These are phyloP conservation scores for Physaria fendleri DNA, from an alignment of 345 rosid genomes.

Conservation along the genomic window DNA sequence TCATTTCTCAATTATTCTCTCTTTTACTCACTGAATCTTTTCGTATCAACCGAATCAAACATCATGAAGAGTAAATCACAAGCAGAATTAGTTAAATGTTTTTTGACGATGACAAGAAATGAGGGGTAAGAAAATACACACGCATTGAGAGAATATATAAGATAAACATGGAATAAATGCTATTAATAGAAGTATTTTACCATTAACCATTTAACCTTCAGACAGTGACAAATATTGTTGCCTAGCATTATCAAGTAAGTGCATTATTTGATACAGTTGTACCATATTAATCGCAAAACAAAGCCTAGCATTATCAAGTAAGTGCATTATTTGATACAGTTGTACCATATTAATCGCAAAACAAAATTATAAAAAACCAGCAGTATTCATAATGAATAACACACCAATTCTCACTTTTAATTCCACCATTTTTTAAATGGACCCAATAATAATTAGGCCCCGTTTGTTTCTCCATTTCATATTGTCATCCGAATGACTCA, in stretches of 20 bases:
- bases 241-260: neutral
- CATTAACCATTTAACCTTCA: neutral
- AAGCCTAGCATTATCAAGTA: neutral
- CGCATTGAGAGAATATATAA: neutral
- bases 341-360: neutral
- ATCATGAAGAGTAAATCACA: neutral
- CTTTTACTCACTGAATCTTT: neutral
- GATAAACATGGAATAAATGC: neutral
- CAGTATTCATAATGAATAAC: neutral
- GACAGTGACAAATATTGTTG: neutral
- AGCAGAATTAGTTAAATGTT: neutral
- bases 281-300: neutral
- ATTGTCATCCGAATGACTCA: no score
- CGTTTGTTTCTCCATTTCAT: no score
- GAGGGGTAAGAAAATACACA: neutral
- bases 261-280: neutral
- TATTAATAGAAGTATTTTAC: neutral
- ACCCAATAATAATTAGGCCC: no score
- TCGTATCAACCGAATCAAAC: conserved; percentile 7
- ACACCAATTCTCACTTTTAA: conserved; percentile 4
- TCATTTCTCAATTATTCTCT: neutral
- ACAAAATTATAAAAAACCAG: neutral
- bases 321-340: neutral
- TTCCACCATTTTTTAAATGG: conserved; percentile 13
- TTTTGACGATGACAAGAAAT: neutral